These are phyloP conservation scores for Dictyostelium purpureum DNA, from an alignment of 78 protist genomes.

Conservation along the genomic window DNA sequence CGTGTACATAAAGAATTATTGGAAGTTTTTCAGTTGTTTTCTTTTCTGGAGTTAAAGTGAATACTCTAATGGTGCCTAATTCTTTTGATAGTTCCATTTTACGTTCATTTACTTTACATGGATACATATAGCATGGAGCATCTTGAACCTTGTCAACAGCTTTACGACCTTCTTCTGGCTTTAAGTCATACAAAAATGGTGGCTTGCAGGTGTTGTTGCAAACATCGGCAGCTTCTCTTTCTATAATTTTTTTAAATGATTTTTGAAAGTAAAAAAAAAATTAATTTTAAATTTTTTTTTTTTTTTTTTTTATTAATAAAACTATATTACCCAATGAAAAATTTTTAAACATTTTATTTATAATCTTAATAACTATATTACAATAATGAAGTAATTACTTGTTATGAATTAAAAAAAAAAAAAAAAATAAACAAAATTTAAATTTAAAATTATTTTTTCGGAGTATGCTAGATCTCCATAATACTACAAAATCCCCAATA, in stretches of 20 bases:
- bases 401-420: too few relatives aligned
- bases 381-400: too few relatives aligned
- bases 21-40: not conserved
- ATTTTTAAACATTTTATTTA: too few relatives aligned
- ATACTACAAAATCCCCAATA: too few relatives aligned
- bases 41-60: not conserved
- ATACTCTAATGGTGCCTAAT: not conserved
- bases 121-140: not conserved
- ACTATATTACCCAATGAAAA: not conserved
- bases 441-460: too few relatives aligned
- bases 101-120: not conserved
- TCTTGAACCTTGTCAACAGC: not conserved
- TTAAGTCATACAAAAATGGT: not conserved
- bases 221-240: constrained; percentile 6
- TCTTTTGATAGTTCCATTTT: not conserved
- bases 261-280: too few relatives aligned
- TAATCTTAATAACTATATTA: too few relatives aligned
- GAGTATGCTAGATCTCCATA: too few relatives aligned
- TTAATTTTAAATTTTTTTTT: too few relatives aligned
- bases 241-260: not conserved
- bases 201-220: not conserved
- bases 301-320: not conserved
- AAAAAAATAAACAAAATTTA: too few relatives aligned
- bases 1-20: not conserved
- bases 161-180: constrained; percentile 2